Conservation (phyloP, 2,329 filamentous ascomycete species). For the Pyrenophora teres region DNA sequence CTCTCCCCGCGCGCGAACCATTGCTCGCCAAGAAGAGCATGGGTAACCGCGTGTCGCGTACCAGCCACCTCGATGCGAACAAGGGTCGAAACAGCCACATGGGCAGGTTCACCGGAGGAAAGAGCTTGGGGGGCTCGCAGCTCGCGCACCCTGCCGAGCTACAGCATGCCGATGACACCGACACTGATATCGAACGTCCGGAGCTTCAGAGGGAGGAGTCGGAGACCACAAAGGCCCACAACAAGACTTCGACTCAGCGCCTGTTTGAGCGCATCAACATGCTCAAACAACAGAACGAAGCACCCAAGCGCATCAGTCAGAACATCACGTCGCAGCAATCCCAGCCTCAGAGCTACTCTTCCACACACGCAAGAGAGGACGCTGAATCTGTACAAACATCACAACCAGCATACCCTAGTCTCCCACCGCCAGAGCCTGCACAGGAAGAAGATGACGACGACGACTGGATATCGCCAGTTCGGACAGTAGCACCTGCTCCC, state of each 20-base stretch:
- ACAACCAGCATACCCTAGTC: constrained; percentile 50
- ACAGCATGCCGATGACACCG: constrained; percentile 60
- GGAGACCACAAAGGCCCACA: constrained; percentile 65
- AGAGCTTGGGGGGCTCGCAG: constrained; percentile 63
- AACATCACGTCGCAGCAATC: constrained; percentile 43
- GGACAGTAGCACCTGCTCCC: constrained; percentile 40
- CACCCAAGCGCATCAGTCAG: constrained; percentile 44
- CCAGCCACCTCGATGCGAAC: constrained; percentile 73
- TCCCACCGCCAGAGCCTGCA: constrained; percentile 31
- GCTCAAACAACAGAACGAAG: constrained; percentile 59
- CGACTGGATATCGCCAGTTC: constrained; percentile 62
- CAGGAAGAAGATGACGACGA: constrained; percentile 50
- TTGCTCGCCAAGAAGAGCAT: constrained; percentile 83
- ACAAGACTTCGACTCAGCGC: constrained; percentile 90
- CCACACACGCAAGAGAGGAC: constrained; percentile 48
- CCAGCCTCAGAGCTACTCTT: constrained; percentile 29
- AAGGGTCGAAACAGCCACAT: constrained; percentile 72
- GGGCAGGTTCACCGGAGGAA: constrained; percentile 71
- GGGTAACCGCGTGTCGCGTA: constrained; percentile 71
- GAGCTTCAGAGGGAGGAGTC: constrained; percentile 51
- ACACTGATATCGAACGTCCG: constrained; percentile 53
- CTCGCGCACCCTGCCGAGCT: constrained; percentile 33
- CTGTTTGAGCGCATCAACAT: constrained; percentile 90
- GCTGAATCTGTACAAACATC: constrained; percentile 28
- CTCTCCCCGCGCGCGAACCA: constrained; percentile 87